Percentiles rank a stretch among this genome's conserved stretches.
phyloP scores from a whole-genome alignment of 2,329 filamentous ascomycete genomes.

The Cordyceps tenuipes region DNA sequence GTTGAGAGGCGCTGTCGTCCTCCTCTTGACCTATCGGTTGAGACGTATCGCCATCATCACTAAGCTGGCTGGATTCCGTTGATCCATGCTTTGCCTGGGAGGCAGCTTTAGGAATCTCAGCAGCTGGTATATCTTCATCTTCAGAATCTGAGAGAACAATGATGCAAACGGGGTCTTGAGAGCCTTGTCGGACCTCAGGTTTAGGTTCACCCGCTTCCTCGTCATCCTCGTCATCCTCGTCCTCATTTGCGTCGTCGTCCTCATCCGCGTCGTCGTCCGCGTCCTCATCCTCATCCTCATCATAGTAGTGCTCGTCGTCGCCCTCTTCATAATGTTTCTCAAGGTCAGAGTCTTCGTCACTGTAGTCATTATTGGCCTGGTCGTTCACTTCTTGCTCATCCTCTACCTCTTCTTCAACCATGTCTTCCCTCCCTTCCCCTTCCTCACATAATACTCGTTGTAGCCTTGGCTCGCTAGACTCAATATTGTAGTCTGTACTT shows the following conservation, averaged over 20 bases:
- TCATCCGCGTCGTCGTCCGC: slow-evolving; percentile 13
- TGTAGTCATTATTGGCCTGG: slow-evolving; percentile 13
- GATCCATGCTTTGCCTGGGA: background rate
- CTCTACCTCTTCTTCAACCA: slow-evolving; percentile 8
- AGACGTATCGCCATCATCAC: background rate
- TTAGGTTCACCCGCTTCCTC: slow-evolving; percentile 7
- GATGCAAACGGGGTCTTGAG: slow-evolving; percentile 26
- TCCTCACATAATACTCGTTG: slow-evolving; percentile 13
- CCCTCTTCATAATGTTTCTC: slow-evolving; percentile 18
- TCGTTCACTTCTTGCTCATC: background rate
- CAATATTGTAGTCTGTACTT: slow-evolving; percentile 10
- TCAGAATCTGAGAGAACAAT: slow-evolving; percentile 29
- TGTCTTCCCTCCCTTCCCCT: slow-evolving; percentile 8
- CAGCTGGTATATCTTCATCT: slow-evolving; percentile 19
- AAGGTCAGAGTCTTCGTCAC: background rate
- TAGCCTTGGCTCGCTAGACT: slow-evolving; percentile 1
- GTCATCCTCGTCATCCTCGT: slow-evolving; percentile 14
- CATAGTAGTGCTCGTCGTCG: slow-evolving; percentile 14
- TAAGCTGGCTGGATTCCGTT: background rate
- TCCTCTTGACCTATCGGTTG: too few species aligned
- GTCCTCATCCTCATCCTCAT: slow-evolving; percentile 14
- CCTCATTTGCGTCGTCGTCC: slow-evolving; percentile 8
- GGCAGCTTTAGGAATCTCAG: background rate
- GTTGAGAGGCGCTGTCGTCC: too few species aligned
- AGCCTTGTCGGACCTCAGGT: slow-evolving; percentile 9